Evolutionary conservation across 768 basidiomycete genomes (phyloP), one percentile per base, ranked within the genome.

Genomic region (Amanita molliuscula): DNA sequence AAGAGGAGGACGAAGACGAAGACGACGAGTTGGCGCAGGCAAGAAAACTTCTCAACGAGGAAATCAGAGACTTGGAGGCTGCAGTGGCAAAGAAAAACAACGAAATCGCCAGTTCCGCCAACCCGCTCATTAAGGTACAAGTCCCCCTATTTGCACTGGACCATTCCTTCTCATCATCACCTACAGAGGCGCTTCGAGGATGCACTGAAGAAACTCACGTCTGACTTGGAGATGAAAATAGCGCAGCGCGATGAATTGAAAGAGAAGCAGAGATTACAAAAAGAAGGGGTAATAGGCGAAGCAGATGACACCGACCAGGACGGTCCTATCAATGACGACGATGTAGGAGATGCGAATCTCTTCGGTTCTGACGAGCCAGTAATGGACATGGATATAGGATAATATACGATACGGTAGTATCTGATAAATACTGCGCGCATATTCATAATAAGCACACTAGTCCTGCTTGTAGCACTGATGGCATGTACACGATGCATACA

Each of bases 171-270:
- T 52, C 44, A 46, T 31, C 5, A 33, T 25, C 38, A 23, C 33
- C 18, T 52, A 26, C 45, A 93, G 85, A 86, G 85, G 78, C 92
- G 92, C 31, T 94, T 95, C 65, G 90, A 94, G 62, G 93, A 95
- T 61, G 85, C 88, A 15, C 65, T 94, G 59, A 88, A 83, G 71
- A 96, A 95, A 65, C 73, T 96, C 43, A 77, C 82, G 9, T 78
- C 81, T 31, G 92, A 96, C 61, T 69, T 94, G 26, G 92, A 94
- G 55, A 81, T 83, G 77, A 94, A 93, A 62, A 67, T 76, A 8
- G 76, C 76, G 0, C 89, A 91, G 61, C 74, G 84, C 50, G 88
- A 91, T 55, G 86, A 85, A 57, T 67, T 91, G 62, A 81, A 79
- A 58, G 88, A 90, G 66, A 74, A 81, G 59, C 82, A 82, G 57